Evolutionary conservation across 345 rosid species (phyloP).

Genomic region (Ceriops decandra): DNA sequence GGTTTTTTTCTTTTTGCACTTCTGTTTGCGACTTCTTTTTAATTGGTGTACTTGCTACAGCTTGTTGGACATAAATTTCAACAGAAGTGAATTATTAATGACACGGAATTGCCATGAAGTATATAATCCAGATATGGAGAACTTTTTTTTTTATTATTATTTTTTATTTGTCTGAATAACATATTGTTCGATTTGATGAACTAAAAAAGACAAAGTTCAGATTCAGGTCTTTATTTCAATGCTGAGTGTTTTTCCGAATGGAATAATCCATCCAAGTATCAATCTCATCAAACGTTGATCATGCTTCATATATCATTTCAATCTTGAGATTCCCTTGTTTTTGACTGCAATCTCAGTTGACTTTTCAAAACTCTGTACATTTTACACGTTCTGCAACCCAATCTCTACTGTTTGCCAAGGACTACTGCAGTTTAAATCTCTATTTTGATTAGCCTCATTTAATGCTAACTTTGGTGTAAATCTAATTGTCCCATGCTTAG

Average conservation of each 20-base stretch:
- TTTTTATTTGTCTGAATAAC: too few relatives aligned
- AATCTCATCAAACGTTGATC: background rate
- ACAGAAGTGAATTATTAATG: too few relatives aligned
- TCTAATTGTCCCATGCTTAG: constrained; percentile 34
- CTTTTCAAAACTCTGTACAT: too few relatives aligned
- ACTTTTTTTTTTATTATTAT: background rate
- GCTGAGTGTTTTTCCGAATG: background rate
- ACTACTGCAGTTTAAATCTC: background rate
- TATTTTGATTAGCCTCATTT: background rate
- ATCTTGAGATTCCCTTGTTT: background rate
- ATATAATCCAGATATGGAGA: too few relatives aligned
- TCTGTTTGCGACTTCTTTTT: too few relatives aligned
- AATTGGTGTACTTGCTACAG: too few relatives aligned
- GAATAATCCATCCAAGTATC: background rate
- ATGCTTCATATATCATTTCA: background rate
- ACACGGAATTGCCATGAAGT: too few relatives aligned
- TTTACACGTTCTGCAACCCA: too few relatives aligned
- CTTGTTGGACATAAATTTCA: too few relatives aligned
- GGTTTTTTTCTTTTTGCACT: accelerated
- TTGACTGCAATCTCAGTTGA: background rate
- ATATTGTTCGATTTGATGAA: too few relatives aligned
- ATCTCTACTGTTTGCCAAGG: background rate
- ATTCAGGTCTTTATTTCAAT: background rate
- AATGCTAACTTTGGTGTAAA: background rate
- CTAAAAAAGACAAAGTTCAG: constrained; percentile 3